Evolutionary conservation across 108 stramenopile species (phyloP), one percentile per base, ranked within the genome.

Genomic region (Tribonema minus): DNA sequence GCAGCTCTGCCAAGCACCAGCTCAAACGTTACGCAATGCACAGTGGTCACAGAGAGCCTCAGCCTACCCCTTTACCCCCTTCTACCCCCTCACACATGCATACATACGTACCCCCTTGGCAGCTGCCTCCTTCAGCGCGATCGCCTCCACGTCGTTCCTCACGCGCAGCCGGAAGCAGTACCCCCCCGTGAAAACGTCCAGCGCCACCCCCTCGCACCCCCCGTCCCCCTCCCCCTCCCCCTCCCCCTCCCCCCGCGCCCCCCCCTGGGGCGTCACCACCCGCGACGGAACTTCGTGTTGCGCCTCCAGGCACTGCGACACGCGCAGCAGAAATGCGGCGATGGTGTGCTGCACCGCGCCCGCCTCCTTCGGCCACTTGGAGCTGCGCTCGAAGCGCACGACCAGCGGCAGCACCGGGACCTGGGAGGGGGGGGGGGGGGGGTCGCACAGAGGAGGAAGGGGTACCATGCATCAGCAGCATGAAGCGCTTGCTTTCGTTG

Each of bases 131-230:
- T 59, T 37, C 61, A 59, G 58, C 15, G 33, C 71, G 35, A 30
- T 60, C 3, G 62, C 29, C 46, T 66, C 75, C 27, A 26, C 25
- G 36, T 76, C 65, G 0, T 64, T 64, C 2, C 46, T 39, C 2
- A 76, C 46, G 34, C 66, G 38, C 20, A 76, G 65, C 5, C 75
- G 34, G 66, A 76, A 76, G 75, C 75, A 76, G 65, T 67, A 76
- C 20, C 75, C 75, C 23, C 25, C 54, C 15, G 66, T 66, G 27
- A 76, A n/a, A 3, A 76, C 75, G 28, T 76, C 75, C 36, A 67
- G 25, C 26, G 32, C 20, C 12, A 33, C 63, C 32, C 12, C 26
- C 6, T 28, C n/a, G 23, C 63, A 29, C n/a, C n/a, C n/a, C n/a
- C n/a, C n/a, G n/a, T n/a, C n/a, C n/a, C n/a, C n/a, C n/a, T n/a